phyloP scores from a whole-genome alignment of 495 filamentous ascomycete genomes.

The Neurospora sp. region DNA sequence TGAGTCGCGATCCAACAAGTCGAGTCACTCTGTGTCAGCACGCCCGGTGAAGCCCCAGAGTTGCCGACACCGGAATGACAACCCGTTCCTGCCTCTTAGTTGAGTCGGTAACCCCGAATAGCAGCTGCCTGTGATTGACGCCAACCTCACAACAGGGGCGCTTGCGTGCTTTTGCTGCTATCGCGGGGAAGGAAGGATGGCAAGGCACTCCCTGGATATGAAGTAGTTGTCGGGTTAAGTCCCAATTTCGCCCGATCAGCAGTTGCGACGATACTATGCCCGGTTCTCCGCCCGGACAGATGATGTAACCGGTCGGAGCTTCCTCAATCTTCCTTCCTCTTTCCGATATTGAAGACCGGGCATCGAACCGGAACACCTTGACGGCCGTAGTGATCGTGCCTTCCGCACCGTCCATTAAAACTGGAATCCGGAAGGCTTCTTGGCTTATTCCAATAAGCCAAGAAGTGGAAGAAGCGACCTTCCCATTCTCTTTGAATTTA shows the following conservation, averaged over 20 bases:
- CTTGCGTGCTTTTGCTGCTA: constrained; percentile 1
- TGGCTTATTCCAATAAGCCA: not conserved
- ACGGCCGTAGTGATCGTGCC: not conserved
- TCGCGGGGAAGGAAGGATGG: not conserved
- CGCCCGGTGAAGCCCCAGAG: not conserved
- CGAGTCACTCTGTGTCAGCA: not conserved
- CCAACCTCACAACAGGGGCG: not conserved
- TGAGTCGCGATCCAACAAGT: too few relatives aligned
- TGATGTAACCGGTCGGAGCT: not conserved
- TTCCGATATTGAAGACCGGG: not conserved
- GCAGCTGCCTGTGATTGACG: not conserved
- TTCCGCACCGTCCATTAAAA: not conserved
- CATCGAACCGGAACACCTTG: not conserved
- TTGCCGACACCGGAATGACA: not conserved
- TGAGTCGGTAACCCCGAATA: not conserved
- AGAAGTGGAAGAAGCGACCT: not conserved
- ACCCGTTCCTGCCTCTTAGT: not conserved
- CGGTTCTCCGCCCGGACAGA: not conserved
- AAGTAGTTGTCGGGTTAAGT: not conserved
- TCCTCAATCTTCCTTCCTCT: not conserved
- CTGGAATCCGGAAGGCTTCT: not conserved
- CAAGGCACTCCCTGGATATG: not conserved
- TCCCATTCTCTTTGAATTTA: not conserved
- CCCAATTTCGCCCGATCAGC: not conserved
- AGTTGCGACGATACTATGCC: not conserved